Evolutionary conservation across 495 filamentous ascomycete genomes (phyloP).

Genomic region (Beverwykella pulmonaria): DNA sequence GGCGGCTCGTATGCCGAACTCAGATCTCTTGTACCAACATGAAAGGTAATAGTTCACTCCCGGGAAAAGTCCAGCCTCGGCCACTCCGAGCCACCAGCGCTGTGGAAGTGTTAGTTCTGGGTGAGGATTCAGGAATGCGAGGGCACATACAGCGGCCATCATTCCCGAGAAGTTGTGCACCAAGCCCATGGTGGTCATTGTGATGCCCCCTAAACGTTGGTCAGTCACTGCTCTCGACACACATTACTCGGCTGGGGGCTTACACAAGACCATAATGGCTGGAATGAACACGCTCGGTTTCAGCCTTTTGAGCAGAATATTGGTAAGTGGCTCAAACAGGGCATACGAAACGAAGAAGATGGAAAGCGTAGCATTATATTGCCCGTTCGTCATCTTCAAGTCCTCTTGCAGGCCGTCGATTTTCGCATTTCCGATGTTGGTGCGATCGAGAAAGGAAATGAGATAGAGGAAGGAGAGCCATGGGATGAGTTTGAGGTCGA

Average conservation of each 20-base stretch:
- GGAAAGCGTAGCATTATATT: constrained; percentile 78
- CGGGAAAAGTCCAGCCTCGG: constrained; percentile 84
- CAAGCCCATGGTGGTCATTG: constrained; percentile 84
- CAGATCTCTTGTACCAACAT: constrained; percentile 82
- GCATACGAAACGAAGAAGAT: constrained; percentile 95
- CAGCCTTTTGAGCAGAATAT: constrained; percentile 77
- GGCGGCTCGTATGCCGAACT: constrained; percentile 76
- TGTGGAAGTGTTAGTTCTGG: constrained; percentile 1
- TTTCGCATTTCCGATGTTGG: constrained; percentile 74
- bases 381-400: constrained; percentile 63
- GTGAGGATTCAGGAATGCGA: too few relatives aligned
- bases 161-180: constrained; percentile 76
- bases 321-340: constrained; percentile 83
- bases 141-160: constrained; percentile 61
- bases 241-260: background rate
- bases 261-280: constrained; percentile 59
- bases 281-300: constrained; percentile 51
- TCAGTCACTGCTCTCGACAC: background rate
- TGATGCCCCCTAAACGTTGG: constrained; percentile 57
- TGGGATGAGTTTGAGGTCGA: constrained; percentile 72
- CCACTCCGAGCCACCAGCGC: constrained; percentile 81
- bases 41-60: constrained; percentile 88
- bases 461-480: constrained; percentile 88
- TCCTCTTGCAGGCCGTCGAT: constrained; percentile 70
- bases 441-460: constrained; percentile 79